Base-by-base conservation (phyloP, 2,329 filamentous ascomycete species). In the Sordariomycetes sp. region DNA sequence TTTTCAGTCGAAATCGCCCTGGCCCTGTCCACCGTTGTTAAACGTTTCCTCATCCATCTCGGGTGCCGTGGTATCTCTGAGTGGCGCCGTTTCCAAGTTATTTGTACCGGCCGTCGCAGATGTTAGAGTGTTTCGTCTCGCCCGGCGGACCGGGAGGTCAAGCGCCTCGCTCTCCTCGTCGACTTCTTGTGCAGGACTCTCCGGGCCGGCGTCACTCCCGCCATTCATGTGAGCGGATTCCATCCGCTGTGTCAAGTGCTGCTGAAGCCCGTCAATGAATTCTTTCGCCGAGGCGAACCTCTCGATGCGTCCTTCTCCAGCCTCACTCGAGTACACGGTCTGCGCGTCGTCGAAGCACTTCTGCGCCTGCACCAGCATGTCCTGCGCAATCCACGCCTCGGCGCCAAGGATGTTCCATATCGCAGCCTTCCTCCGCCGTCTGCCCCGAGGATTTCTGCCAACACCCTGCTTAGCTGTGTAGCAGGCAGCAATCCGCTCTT, bases 321-420 rank as follows among this genome's bases (percentile, higher is more conserved):
- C 72, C 22, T 83, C 68, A 14, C 74, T 70, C 7, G 74, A 72
- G 66, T 85, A 86, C 65, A 77, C 79, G 54, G 69, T 74, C 32
- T 75, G 72, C 3, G 89, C 89, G 62, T 88, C 83, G 54, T 88
- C 84, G 1, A 97, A 79, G 62, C 89, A 90, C 59, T 82, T 80
- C 63, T 90, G 88, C 1, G 91, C 89, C 66, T 95, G 88, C 16
- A 88, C 82, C 57, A 85, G 84, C 67, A 93, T 92, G 37, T 81
- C 83, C 61, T 92, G 81, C 55, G 81, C 80, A 58, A 93, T 77
- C 94, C 94, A 99, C 1, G 85, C 81, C 65, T 96, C 88, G 0
- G 91, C 86, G 1, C 89, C 88, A 46, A 96, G 79, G 24, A 94
- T 79, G 63, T 86, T 88, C 92, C 92, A 99, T 62, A 96, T 81